Evolutionary conservation across 306 rosid species (phyloP), one percentile per base, ranked within the genome.

Genomic region (Echinosophora koreensis): DNA sequence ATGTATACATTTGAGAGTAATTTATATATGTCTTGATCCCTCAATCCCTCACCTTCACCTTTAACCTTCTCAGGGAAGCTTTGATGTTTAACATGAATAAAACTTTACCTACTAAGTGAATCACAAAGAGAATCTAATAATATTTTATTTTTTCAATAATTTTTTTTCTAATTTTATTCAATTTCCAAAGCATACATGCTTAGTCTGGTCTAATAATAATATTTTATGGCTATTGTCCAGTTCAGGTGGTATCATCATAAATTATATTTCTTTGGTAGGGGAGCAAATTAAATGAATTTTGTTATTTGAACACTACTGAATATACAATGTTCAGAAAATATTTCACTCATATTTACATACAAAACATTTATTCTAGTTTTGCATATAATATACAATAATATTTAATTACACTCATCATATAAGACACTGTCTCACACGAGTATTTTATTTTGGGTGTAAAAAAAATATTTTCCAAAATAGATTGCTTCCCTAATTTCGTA

Each of bases 71-170:
- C 22, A 49, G 44, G 2, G 10, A 69, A 52, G 16, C 59, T 38
- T 70, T 61, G 71, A 61, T 76, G 67, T 12, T 15, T 50, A 77
- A 72, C 11, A 73, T 60, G 13, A 30, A 74, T 57, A 54, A 62
- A 42, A 50, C 49, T 64, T 50, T 42, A 14, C 63, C 37, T 34
- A 27, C 17, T n/a, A 4, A 58, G 71, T 73, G 75, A 62, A 66
- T 66, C 39, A 47, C 71, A 18, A 10, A 49, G 11, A 55, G 38
- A 56, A 37, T 7, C 69, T 3, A 46, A 34, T n/a, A n/a, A 9
- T 56, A 8, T 10, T 13, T 15, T 9, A n/a, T 3, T 35, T 22
- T 22, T 22, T 1, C 22, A 22, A 22, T 22, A 22, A 22, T 0
- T 22, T 22, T 22, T 1, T 1, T 1, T 1, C 22, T 22, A 22